These are phyloP conservation scores for Arthroderma sp. DNA, from an alignment of 2,329 filamentous ascomycete genomes.

Conservation along the genomic window DNA sequence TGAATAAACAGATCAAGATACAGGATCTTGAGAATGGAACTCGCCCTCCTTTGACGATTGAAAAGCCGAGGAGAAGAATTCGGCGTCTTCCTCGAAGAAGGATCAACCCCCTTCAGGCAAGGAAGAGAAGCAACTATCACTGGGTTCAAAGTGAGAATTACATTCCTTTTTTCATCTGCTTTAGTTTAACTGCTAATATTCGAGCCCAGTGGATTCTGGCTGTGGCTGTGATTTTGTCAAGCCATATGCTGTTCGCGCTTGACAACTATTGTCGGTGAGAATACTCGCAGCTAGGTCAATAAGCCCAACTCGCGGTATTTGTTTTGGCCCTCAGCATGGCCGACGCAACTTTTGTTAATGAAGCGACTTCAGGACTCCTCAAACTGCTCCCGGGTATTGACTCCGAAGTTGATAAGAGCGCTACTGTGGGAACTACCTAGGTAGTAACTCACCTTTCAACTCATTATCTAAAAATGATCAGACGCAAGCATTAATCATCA, in stretches of 20 bases:
- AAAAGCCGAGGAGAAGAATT: background rate
- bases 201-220: background rate
- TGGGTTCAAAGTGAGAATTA: background rate
- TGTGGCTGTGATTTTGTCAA: background rate
- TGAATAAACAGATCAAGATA: too few species aligned
- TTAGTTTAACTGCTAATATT: background rate
- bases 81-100: background rate
- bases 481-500: background rate
- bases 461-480: background rate
- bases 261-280: constrained; percentile 1
- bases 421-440: background rate
- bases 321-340: background rate
- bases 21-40: too few species aligned
- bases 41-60: too few species aligned
- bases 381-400: background rate
- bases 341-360: background rate
- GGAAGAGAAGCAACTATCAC: background rate
- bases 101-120: background rate
- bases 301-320: background rate
- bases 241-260: background rate
- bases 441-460: background rate
- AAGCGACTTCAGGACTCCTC: background rate
- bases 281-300: constrained; percentile 23
- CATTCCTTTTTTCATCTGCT: background rate
- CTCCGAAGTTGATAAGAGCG: background rate